Conservation (phyloP, 805 yeast species). For the Blastobotrys terrestris region DNA sequence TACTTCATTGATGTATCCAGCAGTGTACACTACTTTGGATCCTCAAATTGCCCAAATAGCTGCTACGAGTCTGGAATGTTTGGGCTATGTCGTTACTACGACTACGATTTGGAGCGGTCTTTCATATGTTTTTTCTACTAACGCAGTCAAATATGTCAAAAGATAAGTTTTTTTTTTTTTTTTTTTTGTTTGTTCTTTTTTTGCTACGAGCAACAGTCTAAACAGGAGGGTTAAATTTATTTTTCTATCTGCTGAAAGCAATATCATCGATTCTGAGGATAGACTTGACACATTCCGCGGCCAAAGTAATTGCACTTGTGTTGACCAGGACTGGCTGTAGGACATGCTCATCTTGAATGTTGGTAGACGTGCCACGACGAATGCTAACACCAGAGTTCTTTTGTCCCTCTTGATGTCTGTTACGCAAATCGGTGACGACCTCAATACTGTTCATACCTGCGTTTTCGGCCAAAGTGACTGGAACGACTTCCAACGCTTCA, state of each 20-base stretch:
- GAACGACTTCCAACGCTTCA: constrained; percentile 84
- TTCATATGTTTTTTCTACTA: constrained; percentile 63
- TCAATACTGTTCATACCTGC: constrained; percentile 90
- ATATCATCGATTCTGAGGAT: constrained; percentile 96
- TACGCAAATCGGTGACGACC: constrained; percentile 86
- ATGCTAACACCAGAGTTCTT: constrained; percentile 92
- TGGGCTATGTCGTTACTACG: constrained; percentile 47
- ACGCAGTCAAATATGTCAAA: constrained; percentile 49
- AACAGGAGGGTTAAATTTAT: not conserved
- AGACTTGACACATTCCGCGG: constrained; percentile 94
- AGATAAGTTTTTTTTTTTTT: not conserved
- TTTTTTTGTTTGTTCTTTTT: not conserved
- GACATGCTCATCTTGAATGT: constrained; percentile 89
- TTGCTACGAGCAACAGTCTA: not conserved
- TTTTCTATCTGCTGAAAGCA: constrained; percentile 68
- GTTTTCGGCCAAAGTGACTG: constrained; percentile 90
- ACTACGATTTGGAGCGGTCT: constrained; percentile 78
- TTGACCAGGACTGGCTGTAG: constrained; percentile 93
- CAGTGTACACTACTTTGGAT: constrained; percentile 28
- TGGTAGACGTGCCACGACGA: constrained; percentile 86
- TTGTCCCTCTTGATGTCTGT: constrained; percentile 87
- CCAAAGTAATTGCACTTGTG: constrained; percentile 88
- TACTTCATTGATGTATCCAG: constrained; percentile 50
- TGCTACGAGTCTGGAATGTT: constrained; percentile 20
- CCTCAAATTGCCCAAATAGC: constrained; percentile 22